Base-by-base conservation (phyloP, 2,329 filamentous ascomycete species). In the Mariannaea elegans region DNA sequence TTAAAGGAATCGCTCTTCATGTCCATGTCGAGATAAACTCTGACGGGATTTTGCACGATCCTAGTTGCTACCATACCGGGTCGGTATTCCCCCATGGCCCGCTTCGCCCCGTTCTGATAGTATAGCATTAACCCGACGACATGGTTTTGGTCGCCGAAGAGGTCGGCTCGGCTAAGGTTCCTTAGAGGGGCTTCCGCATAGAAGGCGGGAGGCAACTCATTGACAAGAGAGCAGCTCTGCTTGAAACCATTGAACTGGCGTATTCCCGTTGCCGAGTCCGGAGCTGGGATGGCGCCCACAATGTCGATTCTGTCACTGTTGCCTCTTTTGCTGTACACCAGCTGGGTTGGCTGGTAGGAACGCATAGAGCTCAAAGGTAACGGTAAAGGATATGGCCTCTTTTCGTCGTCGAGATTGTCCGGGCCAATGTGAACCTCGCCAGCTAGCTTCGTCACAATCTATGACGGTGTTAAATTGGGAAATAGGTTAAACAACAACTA, bases 381-480 rank as follows among this genome's bases (percentile, higher is more conserved):
- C 23, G 36, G 23, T 10, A 10, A 8, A n/a, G 32, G 32, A 36
- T 14, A 36, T 14, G 10, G 32, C 12, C 12, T 36, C 13, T 14
- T 36, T 14, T 39, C 7, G 12, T 14, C 23, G 49, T 48, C 42
- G 23, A 45, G 19, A n/a, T 44, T 48, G 34, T 55, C 45, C 12
- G 52, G 34, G 8, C 52, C 52, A 9, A 55, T 38, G 12, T 41
- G 45, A n/a, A 48, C 24, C 13, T 47, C 44, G 13, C 52, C 52
- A 12, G 52, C 34, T n/a, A 55, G 24, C 14, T 7, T 32, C 2
- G 42, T 55, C 7, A 38, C 36, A 7, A 55, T 23, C 52, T 55
- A 12, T 16, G n/a, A 16, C n/a, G 3, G 44, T 6, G 29, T 46
- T 23, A 36, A 27, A 1, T 19, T 27, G 14, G 13, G 18, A 7